Evolutionary conservation across 768 basidiomycete genomes (phyloP), one percentile per base, ranked within the genome.

Genomic region (Rhodotorula toruloides): DNA sequence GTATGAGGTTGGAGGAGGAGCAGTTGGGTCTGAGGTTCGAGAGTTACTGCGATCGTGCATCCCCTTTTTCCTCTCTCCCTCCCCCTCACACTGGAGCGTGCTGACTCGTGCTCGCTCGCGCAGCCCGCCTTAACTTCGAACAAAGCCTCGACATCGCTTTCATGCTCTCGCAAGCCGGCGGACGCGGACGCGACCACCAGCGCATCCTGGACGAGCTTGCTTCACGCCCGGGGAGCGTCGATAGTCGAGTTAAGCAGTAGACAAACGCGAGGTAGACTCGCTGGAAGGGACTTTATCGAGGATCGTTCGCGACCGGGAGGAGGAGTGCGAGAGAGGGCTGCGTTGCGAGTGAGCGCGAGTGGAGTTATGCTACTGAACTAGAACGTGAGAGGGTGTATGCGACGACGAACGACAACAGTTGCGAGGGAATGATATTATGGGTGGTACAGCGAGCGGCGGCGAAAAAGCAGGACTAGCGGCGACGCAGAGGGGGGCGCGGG

Each of bases 1-100:
- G 90, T 71, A 98, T 97, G 93, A 87, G 90, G 75, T 80, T 97
- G 43, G 83, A 82, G 52, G 94, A 97, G 76, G 88, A 92, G 70
- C 82, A 96, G 76, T 82, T 99, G 22, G 87, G 84, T n/a, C 79
- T 93, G 77, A 82, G 93, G 71, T 99, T 98, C 76, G 87, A 94
- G 87, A 86, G 87, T 2, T 94, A 94, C 79, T 97, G 94, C 75
- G 93, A 97, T 79, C 94, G 65, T 50, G 52, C 44, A 58, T 37
- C 46, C 5, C 16, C 42, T 32, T 17, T 4, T 94, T 77, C 92
- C 4, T 46, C 34, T 25, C 49, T 43, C 12, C 19, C 37, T 46
- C 29, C 32, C 55, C 57, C 29, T 36, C 25, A 3, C n/a, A 56
- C 31, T 17, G 14, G 58, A 42, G 58, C 43, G n/a, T n/a, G n/a